Evolutionary conservation across 2,329 filamentous ascomycete genomes (phyloP).

Genomic region (Myriangium duriaei): DNA sequence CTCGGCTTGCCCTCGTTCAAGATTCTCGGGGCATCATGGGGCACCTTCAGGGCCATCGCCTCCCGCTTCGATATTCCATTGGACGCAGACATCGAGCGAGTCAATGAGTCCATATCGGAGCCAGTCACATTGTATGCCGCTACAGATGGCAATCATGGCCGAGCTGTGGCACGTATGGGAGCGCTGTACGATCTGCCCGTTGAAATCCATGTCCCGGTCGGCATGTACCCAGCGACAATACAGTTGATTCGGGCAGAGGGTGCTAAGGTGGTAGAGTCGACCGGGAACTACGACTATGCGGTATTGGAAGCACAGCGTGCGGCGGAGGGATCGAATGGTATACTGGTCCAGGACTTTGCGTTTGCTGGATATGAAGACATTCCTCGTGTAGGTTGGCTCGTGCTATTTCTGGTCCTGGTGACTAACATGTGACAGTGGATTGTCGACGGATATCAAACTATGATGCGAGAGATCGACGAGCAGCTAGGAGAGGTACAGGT

Average conservation of each 20-base stretch:
- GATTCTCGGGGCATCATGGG: slow-evolving; percentile 69
- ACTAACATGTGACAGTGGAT: no score
- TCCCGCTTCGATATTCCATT: no score
- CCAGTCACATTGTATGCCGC: slow-evolving; percentile 46
- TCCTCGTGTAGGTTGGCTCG: no score
- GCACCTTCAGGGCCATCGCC: slow-evolving; percentile 49
- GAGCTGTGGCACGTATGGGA: slow-evolving; percentile 59
- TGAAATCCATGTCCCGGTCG: slow-evolving; percentile 50
- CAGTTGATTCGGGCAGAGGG: slow-evolving; percentile 49
- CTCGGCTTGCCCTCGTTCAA: slow-evolving; percentile 67
- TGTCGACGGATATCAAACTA: slow-evolving; percentile 64
- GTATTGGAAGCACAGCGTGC: slow-evolving; percentile 39
- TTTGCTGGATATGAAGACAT: slow-evolving; percentile 55
- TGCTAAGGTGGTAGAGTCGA: slow-evolving; percentile 41
- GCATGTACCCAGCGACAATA: slow-evolving; percentile 43
- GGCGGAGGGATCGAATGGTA: slow-evolving; percentile 26
- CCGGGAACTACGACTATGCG: slow-evolving; percentile 52
- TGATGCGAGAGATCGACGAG: slow-evolving; percentile 54
- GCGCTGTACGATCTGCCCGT: slow-evolving; percentile 42
- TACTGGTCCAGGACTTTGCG: slow-evolving; percentile 58
- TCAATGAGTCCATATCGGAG: no score
- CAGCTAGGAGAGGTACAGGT: slow-evolving; percentile 37
- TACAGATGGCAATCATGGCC: slow-evolving; percentile 67
- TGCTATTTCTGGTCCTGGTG: no score
- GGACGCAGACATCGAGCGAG: no score